Percentiles rank a stretch among this genome's conserved stretches.
Conservation (phyloP, 768 basidiomycete species). For the Mycena maculata region DNA sequence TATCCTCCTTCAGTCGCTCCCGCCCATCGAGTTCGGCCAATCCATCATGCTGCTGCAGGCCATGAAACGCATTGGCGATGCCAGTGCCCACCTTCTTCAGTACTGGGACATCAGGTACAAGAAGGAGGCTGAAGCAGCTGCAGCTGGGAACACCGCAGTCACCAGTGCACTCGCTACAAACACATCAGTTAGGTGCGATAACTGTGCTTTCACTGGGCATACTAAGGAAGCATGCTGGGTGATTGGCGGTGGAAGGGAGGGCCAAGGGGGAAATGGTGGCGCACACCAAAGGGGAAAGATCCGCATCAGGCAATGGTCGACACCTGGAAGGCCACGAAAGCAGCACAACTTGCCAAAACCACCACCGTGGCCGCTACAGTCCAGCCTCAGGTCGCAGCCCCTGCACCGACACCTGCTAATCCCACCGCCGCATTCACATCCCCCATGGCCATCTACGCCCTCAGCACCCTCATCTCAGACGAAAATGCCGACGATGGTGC, state of each 20-base stretch:
- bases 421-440: no score
- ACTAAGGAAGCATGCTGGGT: slow-evolving; percentile 11
- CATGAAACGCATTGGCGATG: no score
- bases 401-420: neutral
- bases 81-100: no score
- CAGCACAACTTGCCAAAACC: neutral
- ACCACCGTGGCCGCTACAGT: neutral
- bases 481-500: slow-evolving; percentile 7
- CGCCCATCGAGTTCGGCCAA: no score
- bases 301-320: neutral
- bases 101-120: no score
- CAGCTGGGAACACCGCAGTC: no score
- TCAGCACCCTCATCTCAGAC: no score
- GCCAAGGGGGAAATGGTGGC: slow-evolving; percentile 14
- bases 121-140: no score
- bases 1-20: no score
- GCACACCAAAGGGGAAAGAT: neutral
- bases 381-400: neutral
- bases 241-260: slow-evolving; percentile 18
- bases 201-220: neutral
- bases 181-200: neutral
- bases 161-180: neutral
- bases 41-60: no score
- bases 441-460: no score
- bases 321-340: neutral